phyloP scores from a whole-genome alignment of 306 rosid species.

The Pyrus pyrifolia region DNA sequence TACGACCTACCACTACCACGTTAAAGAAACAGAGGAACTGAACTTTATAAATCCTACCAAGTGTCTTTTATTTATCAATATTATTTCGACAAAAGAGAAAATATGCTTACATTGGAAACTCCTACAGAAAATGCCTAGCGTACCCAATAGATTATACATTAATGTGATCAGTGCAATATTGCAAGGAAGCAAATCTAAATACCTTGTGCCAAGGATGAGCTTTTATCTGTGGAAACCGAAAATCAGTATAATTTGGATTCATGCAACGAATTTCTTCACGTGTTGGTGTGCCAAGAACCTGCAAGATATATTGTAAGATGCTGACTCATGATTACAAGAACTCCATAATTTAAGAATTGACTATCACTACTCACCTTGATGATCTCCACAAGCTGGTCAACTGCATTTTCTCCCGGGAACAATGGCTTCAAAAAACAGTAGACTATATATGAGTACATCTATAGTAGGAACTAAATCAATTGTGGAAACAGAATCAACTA shows the following conservation, averaged over 20 bases:
- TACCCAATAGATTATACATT: background rate
- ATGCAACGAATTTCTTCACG: conserved; percentile 97
- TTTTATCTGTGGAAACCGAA: conserved; percentile 86
- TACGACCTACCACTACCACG: background rate
- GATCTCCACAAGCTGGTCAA: conserved; percentile 95
- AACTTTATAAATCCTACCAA: background rate
- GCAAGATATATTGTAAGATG: conserved; percentile 13
- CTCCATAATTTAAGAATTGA: background rate
- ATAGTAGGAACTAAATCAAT: background rate
- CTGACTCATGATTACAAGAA: background rate
- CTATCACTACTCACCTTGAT: conserved; percentile 53
- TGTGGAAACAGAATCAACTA: background rate
- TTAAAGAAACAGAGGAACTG: background rate
- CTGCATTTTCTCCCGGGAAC: conserved; percentile 95
- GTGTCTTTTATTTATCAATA: background rate
- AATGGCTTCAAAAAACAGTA: conserved; percentile 52
- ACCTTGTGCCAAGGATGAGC: conserved; percentile 99
- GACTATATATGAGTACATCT: background rate
- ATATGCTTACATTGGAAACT: background rate
- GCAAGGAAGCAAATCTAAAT: conserved; percentile 13
- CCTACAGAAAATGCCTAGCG: background rate
- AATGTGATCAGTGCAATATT: conserved; percentile 2
- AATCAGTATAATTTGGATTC: conserved; percentile 94
- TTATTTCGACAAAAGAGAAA: background rate
- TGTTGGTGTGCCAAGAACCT: conserved; percentile 98